Percentiles rank a stretch among this genome's conserved stretches.
Conservation (phyloP, 2,329 filamentous ascomycete genomes). For the Xylaria sp. region DNA sequence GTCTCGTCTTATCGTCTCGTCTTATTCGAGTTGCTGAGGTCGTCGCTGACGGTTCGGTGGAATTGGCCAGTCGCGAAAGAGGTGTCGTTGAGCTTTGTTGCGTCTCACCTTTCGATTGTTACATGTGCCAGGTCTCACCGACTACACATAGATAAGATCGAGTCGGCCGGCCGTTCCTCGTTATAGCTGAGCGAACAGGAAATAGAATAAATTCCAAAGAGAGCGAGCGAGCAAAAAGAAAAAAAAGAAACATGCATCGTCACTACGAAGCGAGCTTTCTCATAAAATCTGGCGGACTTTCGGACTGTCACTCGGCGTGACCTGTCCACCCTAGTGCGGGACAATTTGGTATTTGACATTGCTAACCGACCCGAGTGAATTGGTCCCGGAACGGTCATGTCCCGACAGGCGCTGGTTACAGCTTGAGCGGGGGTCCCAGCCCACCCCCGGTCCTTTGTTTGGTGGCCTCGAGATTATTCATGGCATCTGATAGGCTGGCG, state of each 20-base stretch:
- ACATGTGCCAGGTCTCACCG: background rate
- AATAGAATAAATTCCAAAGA: background rate
- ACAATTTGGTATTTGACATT: slow-evolving; percentile 24
- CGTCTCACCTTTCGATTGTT: background rate
- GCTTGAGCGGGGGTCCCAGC: slow-evolving; percentile 13
- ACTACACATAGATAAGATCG: slow-evolving; percentile 12
- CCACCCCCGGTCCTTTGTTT: slow-evolving; percentile 10
- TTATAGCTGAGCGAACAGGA: background rate
- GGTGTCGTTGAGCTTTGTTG: slow-evolving; percentile 4
- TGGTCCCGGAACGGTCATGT: slow-evolving; percentile 30
- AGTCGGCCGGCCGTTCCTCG: slow-evolving; percentile 36
- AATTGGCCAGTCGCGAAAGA: slow-evolving; percentile 8
- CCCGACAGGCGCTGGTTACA: slow-evolving; percentile 28
- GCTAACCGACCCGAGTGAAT: slow-evolving; percentile 3
- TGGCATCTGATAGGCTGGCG: slow-evolving; percentile 19
- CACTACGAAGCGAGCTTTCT: slow-evolving; percentile 14
- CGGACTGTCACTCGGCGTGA: slow-evolving; percentile 27
- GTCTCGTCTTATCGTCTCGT: background rate
- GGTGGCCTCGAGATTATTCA: slow-evolving; percentile 38
- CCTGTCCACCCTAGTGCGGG: slow-evolving; percentile 22
- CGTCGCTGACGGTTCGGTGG: slow-evolving; percentile 2
- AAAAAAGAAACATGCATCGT: slow-evolving; percentile 4
- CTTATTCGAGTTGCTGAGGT: slow-evolving; percentile 15
- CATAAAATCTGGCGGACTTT: slow-evolving; percentile 14
- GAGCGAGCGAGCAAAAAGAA: background rate